Evolutionary conservation across 371 early-diverging fungal species (phyloP), one percentile per base, ranked within the genome.

Genomic region (Umbelopsis sp.): DNA sequence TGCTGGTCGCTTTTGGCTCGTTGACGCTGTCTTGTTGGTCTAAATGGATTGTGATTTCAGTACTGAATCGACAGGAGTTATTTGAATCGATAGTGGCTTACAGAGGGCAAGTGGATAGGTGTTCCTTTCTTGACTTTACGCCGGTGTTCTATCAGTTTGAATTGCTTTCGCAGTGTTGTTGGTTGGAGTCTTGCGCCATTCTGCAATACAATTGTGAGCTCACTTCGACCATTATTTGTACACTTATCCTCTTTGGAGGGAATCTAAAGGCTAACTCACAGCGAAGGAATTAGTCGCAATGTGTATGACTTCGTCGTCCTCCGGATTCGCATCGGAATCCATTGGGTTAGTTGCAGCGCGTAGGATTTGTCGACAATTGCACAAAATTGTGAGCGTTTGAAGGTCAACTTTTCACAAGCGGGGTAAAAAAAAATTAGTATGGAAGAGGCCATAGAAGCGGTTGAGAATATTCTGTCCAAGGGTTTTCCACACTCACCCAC

Each of bases 291-390:
- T 57, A 35, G 57, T 57, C 7, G 57, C 16, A 18, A 57, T 57
- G 29, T 57, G 57, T 35, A 57, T 57, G 18, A 57, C 57, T 29
- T 57, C 57, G n/a, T 57, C 57, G 35, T 57, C 57, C 29, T 57
- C 57, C 35, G 57, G 57, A 57, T 57, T 57, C 35, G 57, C 57
- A 57, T 57, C 57, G 57, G 57, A 29, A 57, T 57, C 57, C 57
- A 57, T 57, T 35, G 32, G 12, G 14, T 29, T 16, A 18, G 3
- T 48, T 5, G n/a, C 48, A 48, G 20, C 48, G 48, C 48, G 48
- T 48, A 48, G 3, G 48, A 41, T 41, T 20, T 20, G 48, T 48
- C n/a, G 48, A 48, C 16, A 16, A 48, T 16, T 16, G 20, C 16
- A 2, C 45, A 45, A 48, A 11, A 2, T 7, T n/a, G 18, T 48